Base-by-base conservation (phyloP, 2,329 filamentous ascomycete genomes). In the Fusarium compactum region DNA sequence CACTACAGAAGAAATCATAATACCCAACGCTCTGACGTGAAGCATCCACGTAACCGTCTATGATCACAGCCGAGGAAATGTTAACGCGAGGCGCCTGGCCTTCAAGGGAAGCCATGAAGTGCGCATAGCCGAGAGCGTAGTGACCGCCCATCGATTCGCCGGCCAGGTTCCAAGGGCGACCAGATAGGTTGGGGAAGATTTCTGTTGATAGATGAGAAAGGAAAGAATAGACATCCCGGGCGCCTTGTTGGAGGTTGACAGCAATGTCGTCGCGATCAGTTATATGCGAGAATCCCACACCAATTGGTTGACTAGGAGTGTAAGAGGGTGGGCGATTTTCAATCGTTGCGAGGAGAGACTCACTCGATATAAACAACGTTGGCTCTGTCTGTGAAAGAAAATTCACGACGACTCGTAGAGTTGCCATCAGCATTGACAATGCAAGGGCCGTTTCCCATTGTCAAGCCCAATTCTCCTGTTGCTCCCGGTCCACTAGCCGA, bases 111-210 rank as follows among this genome's bases (percentile, higher is more conserved):
- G 20, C 27, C 10, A 55, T 60, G 9, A 51, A 59, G 18, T 55
- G 41, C 8, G 56, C 44, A 24, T 64, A 64, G 8, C 44, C 61
- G 14, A 46, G 54, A n/a, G 60, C 61, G 18, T 60, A 64, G 45
- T 60, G 61, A 6, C 61, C 61, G 14, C 56, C 61, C 61, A 64
- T 64, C 4, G 61, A 64, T 34, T 64, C 61, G 18, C 61, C 56
- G 5, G 61, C 41, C n/a, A 64, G 60, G 18, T 64, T 48, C 61
- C 56, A 60, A 14, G 61, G 44, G 1, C 61, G 50, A 4, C 50
- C 45, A 14, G 56, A 22, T 15, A 64, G 34, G 15, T 64, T 44
- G 4, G 61, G 61, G 8, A 60, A 60, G 11, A 64, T 27, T 5
- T 54, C 11, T 6, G 22, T 34, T 12, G 56, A 48, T 3, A 64